A percentile compares a stretch with the other conserved stretches of the same genome.
phyloP scores from a whole-genome alignment of 2,329 filamentous ascomycete species.

The Coleophoma crateriformis region DNA sequence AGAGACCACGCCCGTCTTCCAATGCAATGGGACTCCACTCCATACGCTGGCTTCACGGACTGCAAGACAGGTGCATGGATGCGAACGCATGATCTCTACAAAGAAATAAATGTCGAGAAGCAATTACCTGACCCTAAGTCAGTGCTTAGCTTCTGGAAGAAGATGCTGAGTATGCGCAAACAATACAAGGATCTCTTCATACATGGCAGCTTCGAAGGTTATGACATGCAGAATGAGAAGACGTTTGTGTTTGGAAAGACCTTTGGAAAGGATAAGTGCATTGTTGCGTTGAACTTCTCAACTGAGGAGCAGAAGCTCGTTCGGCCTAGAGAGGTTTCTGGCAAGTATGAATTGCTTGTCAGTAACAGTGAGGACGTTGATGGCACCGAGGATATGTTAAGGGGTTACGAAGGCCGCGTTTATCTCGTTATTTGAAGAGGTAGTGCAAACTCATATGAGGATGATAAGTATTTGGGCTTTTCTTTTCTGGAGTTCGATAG shows the following conservation, averaged over 20 bases:
- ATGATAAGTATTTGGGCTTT: no score
- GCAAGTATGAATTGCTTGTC: slow-evolving; percentile 22
- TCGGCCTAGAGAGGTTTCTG: slow-evolving; percentile 9
- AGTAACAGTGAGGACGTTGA: slow-evolving; percentile 15
- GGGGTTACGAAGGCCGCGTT: slow-evolving; percentile 28
- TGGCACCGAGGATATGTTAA: slow-evolving; percentile 13
- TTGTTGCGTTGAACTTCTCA: slow-evolving; percentile 43
- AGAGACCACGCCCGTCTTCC: slow-evolving; percentile 64
- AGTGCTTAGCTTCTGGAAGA: slow-evolving; percentile 24
- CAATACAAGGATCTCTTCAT: slow-evolving; percentile 56
- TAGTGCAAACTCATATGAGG: no score
- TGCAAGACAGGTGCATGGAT: slow-evolving; percentile 51
- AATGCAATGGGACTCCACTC: slow-evolving; percentile 56
- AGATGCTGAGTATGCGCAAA: slow-evolving; percentile 21
- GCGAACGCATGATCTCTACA: slow-evolving; percentile 49
- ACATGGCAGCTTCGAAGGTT: slow-evolving; percentile 50
- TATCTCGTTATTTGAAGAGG: slow-evolving; percentile 14
- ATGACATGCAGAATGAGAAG: slow-evolving; percentile 39
- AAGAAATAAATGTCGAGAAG: slow-evolving; percentile 48
- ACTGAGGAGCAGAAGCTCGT: slow-evolving; percentile 23
- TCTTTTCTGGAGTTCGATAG: no score
- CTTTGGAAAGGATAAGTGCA: slow-evolving; percentile 21
- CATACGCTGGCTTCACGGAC: slow-evolving; percentile 57
- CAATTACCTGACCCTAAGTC: slow-evolving; percentile 31
- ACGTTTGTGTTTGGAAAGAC: slow-evolving; percentile 41